A percentile compares a stretch with the other conserved stretches of the same genome.
Conservation (phyloP, 2,329 filamentous ascomycete genomes). For the Phyllosticta citribraziliensis region DNA sequence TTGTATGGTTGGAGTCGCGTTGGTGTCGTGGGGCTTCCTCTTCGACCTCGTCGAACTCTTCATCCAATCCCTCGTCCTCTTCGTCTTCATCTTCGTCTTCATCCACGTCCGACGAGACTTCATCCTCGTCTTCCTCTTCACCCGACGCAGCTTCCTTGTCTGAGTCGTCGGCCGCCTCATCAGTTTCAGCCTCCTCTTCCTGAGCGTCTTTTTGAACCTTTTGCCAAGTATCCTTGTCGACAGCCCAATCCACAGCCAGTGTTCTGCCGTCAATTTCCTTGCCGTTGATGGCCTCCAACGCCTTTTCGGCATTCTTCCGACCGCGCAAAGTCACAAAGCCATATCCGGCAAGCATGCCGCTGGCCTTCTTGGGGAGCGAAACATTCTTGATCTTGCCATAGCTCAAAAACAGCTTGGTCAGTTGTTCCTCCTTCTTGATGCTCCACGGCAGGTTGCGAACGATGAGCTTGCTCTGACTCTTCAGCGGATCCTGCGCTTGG, state of each 20-base stretch:
- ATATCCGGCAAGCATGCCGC: slow-evolving; percentile 65
- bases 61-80: slow-evolving; percentile 35
- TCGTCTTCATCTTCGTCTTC: slow-evolving; percentile 33
- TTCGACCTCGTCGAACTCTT: slow-evolving; percentile 24
- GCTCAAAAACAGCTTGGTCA: slow-evolving; percentile 69
- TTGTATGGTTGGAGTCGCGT: slow-evolving; percentile 49
- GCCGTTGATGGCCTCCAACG: slow-evolving; percentile 75
- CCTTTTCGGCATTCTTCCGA: slow-evolving; percentile 82
- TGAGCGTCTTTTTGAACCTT: slow-evolving; percentile 40
- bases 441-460: slow-evolving; percentile 94
- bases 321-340: slow-evolving; percentile 86
- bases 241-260: slow-evolving; percentile 92
- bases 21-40: slow-evolving; percentile 22
- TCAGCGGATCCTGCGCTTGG: slow-evolving; percentile 50
- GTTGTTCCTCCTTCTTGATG: slow-evolving; percentile 74
- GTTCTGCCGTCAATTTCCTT: slow-evolving; percentile 81
- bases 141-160: slow-evolving; percentile 25
- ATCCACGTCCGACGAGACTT: slow-evolving; percentile 16
- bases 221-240: slow-evolving; percentile 82
- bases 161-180: slow-evolving; percentile 19
- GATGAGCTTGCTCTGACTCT: slow-evolving; percentile 64
- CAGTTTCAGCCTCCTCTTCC: slow-evolving; percentile 32
- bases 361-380: slow-evolving; percentile 69
- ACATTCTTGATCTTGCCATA: slow-evolving; percentile 88
- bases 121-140: slow-evolving; percentile 25